Percentiles rank a stretch among this genome's conserved stretches.
Conservation (phyloP, 768 basidiomycete genomes). For the Amanita exitialis region DNA sequence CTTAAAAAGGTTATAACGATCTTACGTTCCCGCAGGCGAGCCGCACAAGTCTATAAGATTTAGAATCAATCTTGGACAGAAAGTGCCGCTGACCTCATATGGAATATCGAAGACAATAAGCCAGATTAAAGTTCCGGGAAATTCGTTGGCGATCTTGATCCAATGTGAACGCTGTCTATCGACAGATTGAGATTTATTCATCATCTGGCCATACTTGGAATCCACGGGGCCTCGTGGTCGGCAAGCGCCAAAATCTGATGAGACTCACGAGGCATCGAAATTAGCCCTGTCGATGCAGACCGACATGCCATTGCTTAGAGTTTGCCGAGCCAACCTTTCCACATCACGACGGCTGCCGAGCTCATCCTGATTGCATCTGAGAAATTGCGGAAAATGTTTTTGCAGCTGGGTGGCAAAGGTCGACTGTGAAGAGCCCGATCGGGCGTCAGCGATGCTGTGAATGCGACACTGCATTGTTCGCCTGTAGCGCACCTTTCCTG, state of each 20-base stretch:
- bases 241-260: conserved; percentile 9
- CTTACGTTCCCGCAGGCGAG: conserved; percentile 51
- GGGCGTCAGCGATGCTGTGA: neutral
- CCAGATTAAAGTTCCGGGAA: conserved; percentile 55
- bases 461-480: neutral
- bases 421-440: conserved; percentile 18
- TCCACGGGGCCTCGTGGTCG: neutral
- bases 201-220: neutral
- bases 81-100: conserved; percentile 39
- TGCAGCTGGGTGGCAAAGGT: conserved; percentile 72
- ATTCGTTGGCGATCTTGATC: conserved; percentile 63
- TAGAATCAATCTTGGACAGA: conserved; percentile 14
- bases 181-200: neutral
- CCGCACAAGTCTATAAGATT: conserved; percentile 43
- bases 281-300: conserved; percentile 77
- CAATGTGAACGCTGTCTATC: conserved; percentile 62
- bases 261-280: conserved; percentile 51
- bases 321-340: conserved; percentile 43
- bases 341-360: conserved; percentile 60
- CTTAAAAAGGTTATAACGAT: conserved; percentile 4
- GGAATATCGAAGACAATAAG: conserved; percentile 73
- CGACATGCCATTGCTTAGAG: conserved; percentile 50
- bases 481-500: conserved; percentile 46
- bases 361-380: conserved; percentile 74
- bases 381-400: conserved; percentile 46